Base-by-base conservation (phyloP, 352 stramenopile genomes). In the Globisporangium perplexum region DNA sequence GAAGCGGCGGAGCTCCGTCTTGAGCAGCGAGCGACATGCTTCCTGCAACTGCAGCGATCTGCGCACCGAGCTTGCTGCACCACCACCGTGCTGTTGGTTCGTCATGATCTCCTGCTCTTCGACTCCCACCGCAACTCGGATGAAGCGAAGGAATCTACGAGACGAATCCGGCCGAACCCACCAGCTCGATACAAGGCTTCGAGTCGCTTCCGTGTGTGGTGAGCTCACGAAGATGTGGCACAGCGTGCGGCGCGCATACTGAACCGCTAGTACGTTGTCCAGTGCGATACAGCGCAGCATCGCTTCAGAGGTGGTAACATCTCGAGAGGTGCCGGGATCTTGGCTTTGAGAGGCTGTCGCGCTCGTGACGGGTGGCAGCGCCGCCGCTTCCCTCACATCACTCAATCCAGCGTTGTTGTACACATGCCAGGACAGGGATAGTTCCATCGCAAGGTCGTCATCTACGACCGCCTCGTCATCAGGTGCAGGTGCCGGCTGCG, bases 211-310 rank as follows among this genome's bases (percentile, higher is more conserved):
- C 1, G 15, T 35, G 3, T 48, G 31, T 35, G 14, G 20, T 20
- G 17, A 12, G 1, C 28, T 49, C 26, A 54, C 47, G 12, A 83
- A 44, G 14, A 78, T 44, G 24, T 66, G 61, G 12, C 47, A 55
- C 7, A 81, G 54, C 2, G 48, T 38, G 31, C 69, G 58, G 10
- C 68, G 63, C 7, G 68, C 50, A 42, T 80, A 81, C 14, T 55
- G 30, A 23, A 78, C 41, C 18, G 59, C 59, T 23, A 78, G 5
- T 17, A 59, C 55, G 20, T 55, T 55, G 46, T 81, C 68, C 22
- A 69, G 51, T 7, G 52, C 38, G 22, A 72, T 26, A 3, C 63
- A 53, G n/a, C 78, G 54, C n/a, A 68, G 72, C 39, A 72, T 10
- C 17, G 61, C 22, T 12, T 72, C 66, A 7, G 18, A 63, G 47